These are phyloP conservation scores for Myxozyma kluyveri DNA, from an alignment of 805 yeast species.

Conservation along the genomic window DNA sequence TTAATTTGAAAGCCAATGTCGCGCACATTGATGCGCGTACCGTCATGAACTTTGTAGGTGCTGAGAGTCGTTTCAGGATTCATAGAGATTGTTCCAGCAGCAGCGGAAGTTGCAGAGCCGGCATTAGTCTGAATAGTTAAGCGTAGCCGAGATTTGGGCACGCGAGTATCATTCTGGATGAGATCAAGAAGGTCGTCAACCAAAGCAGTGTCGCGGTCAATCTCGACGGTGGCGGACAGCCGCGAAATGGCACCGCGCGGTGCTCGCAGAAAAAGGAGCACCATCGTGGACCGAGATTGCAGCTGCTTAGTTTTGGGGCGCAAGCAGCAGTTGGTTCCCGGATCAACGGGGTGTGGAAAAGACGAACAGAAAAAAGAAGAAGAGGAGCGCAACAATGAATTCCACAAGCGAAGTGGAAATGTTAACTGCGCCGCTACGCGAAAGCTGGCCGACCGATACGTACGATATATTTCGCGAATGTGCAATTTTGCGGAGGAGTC, in stretches of 20 bases:
- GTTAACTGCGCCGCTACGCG: no score
- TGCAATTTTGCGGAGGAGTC: no score
- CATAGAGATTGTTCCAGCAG: conserved; percentile 17
- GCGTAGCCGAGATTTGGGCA: conserved; percentile 16
- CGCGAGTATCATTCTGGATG: conserved; percentile 15
- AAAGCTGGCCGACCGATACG: no score
- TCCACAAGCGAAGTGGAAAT: no score
- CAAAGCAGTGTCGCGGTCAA: conserved; percentile 20
- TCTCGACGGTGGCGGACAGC: conserved; percentile 20
- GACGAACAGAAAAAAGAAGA: no score
- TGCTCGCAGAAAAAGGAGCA: conserved; percentile 19
- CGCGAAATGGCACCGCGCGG: conserved; percentile 20
- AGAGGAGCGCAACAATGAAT: no score
- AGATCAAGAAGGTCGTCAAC: conserved; percentile 22
- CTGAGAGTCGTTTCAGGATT: conserved; percentile 19
- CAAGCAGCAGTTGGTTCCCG: no score
- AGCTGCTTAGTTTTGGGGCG: no score
- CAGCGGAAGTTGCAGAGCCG: conserved; percentile 2
- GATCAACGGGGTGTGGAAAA: no score
- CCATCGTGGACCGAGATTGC: conserved; percentile 17
- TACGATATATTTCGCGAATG: no score
- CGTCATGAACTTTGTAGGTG: conserved; percentile 25
- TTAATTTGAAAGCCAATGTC: conserved; percentile 64
- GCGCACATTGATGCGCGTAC: conserved; percentile 21
- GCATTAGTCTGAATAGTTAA: conserved; percentile 1